These are phyloP conservation scores for Alternaria tenuissima DNA, from an alignment of 2,329 filamentous ascomycete genomes.

Conservation along the genomic window DNA sequence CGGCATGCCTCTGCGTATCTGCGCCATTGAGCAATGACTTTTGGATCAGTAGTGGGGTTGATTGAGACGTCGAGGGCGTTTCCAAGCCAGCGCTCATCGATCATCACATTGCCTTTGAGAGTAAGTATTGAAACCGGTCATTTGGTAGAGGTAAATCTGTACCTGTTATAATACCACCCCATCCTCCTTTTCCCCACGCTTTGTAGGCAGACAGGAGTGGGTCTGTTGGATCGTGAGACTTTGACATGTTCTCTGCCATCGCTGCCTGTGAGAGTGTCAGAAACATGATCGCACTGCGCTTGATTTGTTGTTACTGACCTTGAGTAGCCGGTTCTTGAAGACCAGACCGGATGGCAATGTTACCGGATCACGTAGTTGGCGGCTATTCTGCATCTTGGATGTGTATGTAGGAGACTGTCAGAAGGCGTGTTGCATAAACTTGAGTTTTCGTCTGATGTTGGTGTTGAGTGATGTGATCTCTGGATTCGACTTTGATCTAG, in stretches of 20 bases:
- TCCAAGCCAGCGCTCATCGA: background rate
- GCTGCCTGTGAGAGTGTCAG: conserved; percentile 47
- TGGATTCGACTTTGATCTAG: background rate
- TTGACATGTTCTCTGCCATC: conserved; percentile 38
- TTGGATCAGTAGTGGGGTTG: conserved; percentile 55
- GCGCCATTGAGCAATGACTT: conserved; percentile 57
- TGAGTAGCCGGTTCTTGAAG: conserved; percentile 50
- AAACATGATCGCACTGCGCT: conserved; percentile 49
- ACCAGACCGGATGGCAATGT: conserved; percentile 37
- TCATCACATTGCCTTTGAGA: conserved; percentile 13
- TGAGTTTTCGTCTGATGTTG: background rate
- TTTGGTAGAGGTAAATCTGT: background rate
- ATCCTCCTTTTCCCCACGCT: conserved; percentile 60
- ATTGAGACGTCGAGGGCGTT: conserved; percentile 48
- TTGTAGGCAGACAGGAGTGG: conserved; percentile 57
- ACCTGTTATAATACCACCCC: conserved; percentile 61
- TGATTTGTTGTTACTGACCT: conserved; percentile 58
- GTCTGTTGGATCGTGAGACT: conserved; percentile 23
- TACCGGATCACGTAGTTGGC: conserved; percentile 20
- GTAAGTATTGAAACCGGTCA: background rate
- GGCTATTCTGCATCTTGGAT: conserved; percentile 9
- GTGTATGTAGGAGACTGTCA: background rate
- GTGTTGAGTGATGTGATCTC: background rate
- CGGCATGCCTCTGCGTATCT: conserved; percentile 54
- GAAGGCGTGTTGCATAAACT: background rate